Evolutionary conservation across 192 early-diverging fungal genomes (phyloP).

Genomic region (Phycomyces nitens): DNA sequence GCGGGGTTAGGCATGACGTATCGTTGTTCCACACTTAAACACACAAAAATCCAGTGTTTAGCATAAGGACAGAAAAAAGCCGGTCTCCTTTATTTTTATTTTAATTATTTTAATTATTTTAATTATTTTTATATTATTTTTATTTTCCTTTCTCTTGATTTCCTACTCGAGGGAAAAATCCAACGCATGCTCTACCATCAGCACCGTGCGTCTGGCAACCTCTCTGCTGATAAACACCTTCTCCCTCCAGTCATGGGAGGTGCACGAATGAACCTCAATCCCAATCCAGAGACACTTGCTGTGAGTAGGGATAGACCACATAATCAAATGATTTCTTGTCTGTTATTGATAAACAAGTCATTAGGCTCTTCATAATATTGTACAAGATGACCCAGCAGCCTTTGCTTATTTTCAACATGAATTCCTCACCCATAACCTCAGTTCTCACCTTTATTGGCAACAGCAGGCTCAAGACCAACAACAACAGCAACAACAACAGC

Average conservation of each 20-base stretch:
- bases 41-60: too few relatives aligned
- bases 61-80: too few relatives aligned
- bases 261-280: neutral
- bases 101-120: too few relatives aligned
- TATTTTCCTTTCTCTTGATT: neutral
- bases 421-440: slow-evolving; percentile 12
- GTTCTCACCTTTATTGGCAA: neutral
- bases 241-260: too few relatives aligned
- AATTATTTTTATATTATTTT: too few relatives aligned
- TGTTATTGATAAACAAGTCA: neutral
- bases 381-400: slow-evolving; percentile 26
- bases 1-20: too few relatives aligned
- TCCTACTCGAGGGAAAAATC: neutral
- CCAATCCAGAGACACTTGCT: neutral
- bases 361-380: neutral
- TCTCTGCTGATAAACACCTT: neutral
- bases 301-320: neutral
- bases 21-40: too few relatives aligned
- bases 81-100: too few relatives aligned
- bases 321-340: neutral
- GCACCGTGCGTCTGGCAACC: neutral
- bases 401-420: slow-evolving; percentile 32
- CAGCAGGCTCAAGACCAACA: neutral
- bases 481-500: too few relatives aligned
- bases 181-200: neutral